A percentile compares a stretch with the other conserved stretches of the same genome.
phyloP scores from a whole-genome alignment of 148 eudicot species.

The Polygonum maritimum region DNA sequence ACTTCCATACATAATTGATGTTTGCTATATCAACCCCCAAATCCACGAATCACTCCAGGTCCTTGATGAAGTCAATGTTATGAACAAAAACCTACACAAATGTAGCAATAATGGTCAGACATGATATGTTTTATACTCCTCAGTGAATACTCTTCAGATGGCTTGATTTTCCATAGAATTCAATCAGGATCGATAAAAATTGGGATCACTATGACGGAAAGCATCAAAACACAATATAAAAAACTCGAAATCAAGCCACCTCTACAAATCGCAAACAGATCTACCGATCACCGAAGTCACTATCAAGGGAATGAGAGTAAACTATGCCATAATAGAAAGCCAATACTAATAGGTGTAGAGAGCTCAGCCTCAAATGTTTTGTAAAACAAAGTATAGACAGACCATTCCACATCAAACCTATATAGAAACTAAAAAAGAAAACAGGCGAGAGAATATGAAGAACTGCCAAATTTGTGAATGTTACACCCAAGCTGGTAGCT shows the following conservation, averaged over 20 bases:
- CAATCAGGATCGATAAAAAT: too few relatives aligned
- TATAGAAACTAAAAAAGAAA: background rate
- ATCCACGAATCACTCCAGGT: constrained; percentile 5
- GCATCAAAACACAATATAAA: background rate
- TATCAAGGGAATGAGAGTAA: background rate
- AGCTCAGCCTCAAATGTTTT: background rate
- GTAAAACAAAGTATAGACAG: background rate
- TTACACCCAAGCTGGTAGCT: background rate
- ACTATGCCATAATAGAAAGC: background rate
- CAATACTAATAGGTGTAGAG: background rate
- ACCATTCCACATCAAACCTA: background rate
- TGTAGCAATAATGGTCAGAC: background rate
- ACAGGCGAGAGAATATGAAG: background rate
- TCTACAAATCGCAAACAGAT: background rate
- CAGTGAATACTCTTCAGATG: too few relatives aligned
- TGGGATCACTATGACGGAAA: background rate
- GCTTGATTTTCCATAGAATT: too few relatives aligned
- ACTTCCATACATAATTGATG: background rate
- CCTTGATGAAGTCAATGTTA: constrained; percentile 17
- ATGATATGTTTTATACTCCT: background rate
- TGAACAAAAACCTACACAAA: constrained; percentile 15
- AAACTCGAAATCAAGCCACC: background rate
- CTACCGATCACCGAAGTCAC: background rate
- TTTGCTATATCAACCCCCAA: background rate
- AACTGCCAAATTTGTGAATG: background rate